These are phyloP conservation scores for Agaricus subrufescens DNA, from an alignment of 768 basidiomycete species.

Conservation along the genomic window DNA sequence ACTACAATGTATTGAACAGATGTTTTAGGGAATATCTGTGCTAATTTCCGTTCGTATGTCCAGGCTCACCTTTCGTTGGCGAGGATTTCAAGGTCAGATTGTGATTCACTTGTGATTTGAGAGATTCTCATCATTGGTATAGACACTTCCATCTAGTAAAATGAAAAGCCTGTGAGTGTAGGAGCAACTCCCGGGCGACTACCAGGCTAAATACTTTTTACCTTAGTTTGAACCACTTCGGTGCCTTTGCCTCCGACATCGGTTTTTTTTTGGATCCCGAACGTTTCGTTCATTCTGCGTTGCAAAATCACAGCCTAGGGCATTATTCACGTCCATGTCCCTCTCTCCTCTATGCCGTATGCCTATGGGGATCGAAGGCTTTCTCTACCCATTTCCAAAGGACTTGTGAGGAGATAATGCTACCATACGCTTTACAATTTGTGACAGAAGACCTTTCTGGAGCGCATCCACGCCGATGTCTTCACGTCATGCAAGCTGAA, in stretches of 20 bases:
- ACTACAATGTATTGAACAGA: background rate
- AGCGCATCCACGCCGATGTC: conserved; percentile 32
- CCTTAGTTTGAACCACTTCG: conserved; percentile 26
- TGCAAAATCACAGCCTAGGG: conserved; percentile 23
- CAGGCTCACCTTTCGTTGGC: background rate
- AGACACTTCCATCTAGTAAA: conserved; percentile 3
- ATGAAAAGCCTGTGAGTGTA: background rate
- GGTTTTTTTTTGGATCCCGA: conserved; percentile 49
- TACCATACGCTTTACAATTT: conserved; percentile 33
- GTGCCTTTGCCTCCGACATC: conserved; percentile 37
- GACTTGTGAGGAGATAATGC: conserved; percentile 30
- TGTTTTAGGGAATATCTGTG: background rate
- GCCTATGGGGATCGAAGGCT: conserved; percentile 32
- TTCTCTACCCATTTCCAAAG: conserved; percentile 14
- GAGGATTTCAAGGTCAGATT: conserved; percentile 5
- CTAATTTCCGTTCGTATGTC: background rate
- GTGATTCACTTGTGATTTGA: background rate
- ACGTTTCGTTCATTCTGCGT: conserved; percentile 33
- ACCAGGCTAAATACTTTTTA: conserved; percentile 1
- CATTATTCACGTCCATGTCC: conserved; percentile 29
- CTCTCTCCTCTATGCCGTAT: conserved; percentile 31
- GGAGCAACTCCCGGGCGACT: background rate
- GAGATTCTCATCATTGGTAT: background rate
- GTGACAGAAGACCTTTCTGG: conserved; percentile 32
- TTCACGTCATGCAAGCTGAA: conserved; percentile 45